These are phyloP conservation scores for Neurospora intermedia DNA, from an alignment of 495 filamentous ascomycete species.

Conservation along the genomic window DNA sequence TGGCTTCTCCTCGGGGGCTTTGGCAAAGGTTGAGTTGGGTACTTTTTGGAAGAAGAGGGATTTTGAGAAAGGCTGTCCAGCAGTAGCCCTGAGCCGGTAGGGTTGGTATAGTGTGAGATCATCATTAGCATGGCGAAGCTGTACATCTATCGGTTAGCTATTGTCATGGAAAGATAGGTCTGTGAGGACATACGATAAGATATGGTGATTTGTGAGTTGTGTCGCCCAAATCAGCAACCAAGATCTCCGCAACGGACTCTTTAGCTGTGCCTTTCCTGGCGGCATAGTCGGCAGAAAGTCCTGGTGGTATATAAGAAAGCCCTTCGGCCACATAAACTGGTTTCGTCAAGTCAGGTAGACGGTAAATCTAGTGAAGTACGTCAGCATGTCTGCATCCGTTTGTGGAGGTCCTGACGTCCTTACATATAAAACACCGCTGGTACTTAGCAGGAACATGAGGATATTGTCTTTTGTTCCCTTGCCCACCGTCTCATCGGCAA, in stretches of 20 bases:
- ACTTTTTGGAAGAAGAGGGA: slow-evolving; percentile 67
- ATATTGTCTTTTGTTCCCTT: slow-evolving; percentile 39
- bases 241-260: slow-evolving; percentile 62
- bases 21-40: slow-evolving; percentile 48
- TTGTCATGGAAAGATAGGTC: background rate
- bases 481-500: slow-evolving; percentile 34
- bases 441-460: slow-evolving; percentile 64
- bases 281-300: slow-evolving; percentile 58
- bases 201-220: slow-evolving; percentile 56
- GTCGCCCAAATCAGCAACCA: slow-evolving; percentile 80
- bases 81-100: slow-evolving; percentile 36
- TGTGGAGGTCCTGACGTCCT: slow-evolving; percentile 15
- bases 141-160: slow-evolving; percentile 2
- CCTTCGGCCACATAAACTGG: slow-evolving; percentile 56
- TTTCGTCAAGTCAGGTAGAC: slow-evolving; percentile 49
- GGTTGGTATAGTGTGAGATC: slow-evolving; percentile 86
- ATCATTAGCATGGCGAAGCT: slow-evolving; percentile 68
- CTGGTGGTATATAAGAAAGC: slow-evolving; percentile 65
- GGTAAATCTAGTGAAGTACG: slow-evolving; percentile 41
- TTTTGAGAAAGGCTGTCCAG: slow-evolving; percentile 25
- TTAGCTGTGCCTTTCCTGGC: slow-evolving; percentile 57
- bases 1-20: slow-evolving; percentile 33
- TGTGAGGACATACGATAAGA: slow-evolving; percentile 49
- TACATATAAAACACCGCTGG: slow-evolving; percentile 63
- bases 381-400: slow-evolving; percentile 1